phyloP scores from a whole-genome alignment of 148 eudicot genomes.

The Amaranthus cruentus region DNA sequence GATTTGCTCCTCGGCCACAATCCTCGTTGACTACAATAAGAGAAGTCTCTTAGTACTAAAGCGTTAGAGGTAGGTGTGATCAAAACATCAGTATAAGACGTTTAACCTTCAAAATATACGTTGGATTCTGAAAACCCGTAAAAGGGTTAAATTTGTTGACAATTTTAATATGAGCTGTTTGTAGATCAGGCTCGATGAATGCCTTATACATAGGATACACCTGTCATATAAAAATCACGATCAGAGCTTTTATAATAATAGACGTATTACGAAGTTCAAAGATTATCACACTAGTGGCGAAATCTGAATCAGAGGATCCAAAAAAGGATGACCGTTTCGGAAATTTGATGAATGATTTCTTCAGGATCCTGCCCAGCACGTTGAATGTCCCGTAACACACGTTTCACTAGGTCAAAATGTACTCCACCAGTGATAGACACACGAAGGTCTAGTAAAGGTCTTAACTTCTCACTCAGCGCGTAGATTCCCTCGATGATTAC shows the following conservation, averaged over 20 bases:
- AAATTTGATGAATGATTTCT: slow-evolving; percentile 95
- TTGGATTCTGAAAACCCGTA: slow-evolving; percentile 90
- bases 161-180: slow-evolving; percentile 91
- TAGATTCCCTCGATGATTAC: slow-evolving; percentile 94
- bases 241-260: slow-evolving; percentile 15
- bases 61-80: slow-evolving; percentile 24
- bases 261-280: not conserved
- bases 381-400: slow-evolving; percentile 92
- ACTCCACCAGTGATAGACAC: slow-evolving; percentile 97
- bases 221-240: slow-evolving; percentile 34
- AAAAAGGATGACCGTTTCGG: slow-evolving; percentile 63
- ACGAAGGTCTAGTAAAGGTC: slow-evolving; percentile 91
- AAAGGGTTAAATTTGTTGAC: slow-evolving; percentile 89
- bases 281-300: slow-evolving; percentile 2
- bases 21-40: slow-evolving; percentile 66
- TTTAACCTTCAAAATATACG: slow-evolving; percentile 80
- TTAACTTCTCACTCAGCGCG: slow-evolving; percentile 83
- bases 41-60: slow-evolving; percentile 42
- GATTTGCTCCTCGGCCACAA: slow-evolving; percentile 63
- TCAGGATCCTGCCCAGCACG: slow-evolving; percentile 99
- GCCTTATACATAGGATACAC: slow-evolving; percentile 99
- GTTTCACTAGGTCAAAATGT: slow-evolving; percentile 93
- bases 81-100: slow-evolving; percentile 23
- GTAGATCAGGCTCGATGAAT: slow-evolving; percentile 90
- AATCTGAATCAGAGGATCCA: not conserved